These are phyloP conservation scores for Spergularia azorica DNA, from an alignment of 179 eudicot species.

Conservation along the genomic window DNA sequence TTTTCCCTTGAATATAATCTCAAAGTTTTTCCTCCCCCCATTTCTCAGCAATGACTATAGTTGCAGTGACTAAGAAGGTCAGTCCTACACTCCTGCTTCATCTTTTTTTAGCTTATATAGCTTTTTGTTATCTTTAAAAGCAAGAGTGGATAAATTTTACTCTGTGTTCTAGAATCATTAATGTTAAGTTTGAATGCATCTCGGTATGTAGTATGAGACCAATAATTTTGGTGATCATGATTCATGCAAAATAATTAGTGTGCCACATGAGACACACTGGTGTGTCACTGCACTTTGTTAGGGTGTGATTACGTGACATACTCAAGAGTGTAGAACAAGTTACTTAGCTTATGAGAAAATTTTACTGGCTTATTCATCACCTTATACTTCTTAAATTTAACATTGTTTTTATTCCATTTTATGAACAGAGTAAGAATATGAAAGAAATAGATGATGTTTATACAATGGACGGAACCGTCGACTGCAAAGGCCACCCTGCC, in stretches of 20 bases:
- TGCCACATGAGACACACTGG: constrained; percentile 25
- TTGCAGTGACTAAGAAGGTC: constrained; percentile 46
- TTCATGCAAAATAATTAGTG: constrained; percentile 35
- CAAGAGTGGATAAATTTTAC: no score
- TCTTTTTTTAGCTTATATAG: background rate
- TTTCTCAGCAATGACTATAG: constrained; percentile 41
- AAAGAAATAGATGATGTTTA: constrained; percentile 40
- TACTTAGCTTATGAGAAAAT: background rate
- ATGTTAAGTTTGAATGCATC: no score
- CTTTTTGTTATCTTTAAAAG: no score
- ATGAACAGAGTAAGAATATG: constrained; percentile 22
- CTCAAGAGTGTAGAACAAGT: background rate
- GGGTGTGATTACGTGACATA: background rate
- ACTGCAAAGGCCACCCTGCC: constrained; percentile 48
- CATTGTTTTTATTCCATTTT: background rate
- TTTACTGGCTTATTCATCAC: no score
- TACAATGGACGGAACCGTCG: constrained; percentile 61
- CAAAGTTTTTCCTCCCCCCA: background rate
- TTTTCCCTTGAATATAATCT: constrained; percentile 6
- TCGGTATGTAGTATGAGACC: background rate
- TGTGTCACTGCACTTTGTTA: constrained; percentile 14
- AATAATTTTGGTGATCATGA: constrained; percentile 18
- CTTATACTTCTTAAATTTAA: background rate
- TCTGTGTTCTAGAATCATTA: no score
- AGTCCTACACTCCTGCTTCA: background rate